Percentiles rank a stretch among this genome's conserved stretches.
Evolutionary conservation across 2,329 filamentous ascomycete species (phyloP).

Genomic region (Bipolaris oryzae): DNA sequence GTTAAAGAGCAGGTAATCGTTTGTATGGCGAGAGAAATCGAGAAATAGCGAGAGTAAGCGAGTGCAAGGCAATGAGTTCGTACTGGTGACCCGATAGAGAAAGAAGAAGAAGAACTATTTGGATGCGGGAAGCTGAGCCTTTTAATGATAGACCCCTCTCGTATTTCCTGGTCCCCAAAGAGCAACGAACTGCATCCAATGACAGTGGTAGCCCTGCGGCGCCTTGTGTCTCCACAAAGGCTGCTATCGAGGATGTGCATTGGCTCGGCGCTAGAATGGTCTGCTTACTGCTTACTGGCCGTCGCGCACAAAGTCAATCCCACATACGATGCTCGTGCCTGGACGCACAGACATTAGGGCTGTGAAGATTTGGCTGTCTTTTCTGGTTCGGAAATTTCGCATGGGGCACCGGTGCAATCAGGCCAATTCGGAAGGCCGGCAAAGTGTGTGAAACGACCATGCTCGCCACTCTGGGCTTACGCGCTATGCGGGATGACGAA

Average conservation of each 20-base stretch:
- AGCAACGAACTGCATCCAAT: constrained; percentile 21
- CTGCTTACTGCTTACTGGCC: constrained; percentile 3
- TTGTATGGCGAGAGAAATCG: background rate
- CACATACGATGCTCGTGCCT: constrained; percentile 18
- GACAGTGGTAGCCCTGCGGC: constrained; percentile 7
- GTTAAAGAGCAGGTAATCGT: constrained; percentile 8
- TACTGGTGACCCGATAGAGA: background rate
- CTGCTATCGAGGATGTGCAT: constrained; percentile 16
- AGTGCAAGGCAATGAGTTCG: background rate
- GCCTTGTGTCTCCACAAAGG: constrained; percentile 12
- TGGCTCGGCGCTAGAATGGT: constrained; percentile 22
- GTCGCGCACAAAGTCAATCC: background rate
- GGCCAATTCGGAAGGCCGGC: constrained; percentile 10
- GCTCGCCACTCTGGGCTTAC: background rate
- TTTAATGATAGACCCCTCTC: constrained; percentile 14
- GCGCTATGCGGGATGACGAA: background rate
- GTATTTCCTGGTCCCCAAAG: constrained; percentile 19
- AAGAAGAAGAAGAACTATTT: background rate
- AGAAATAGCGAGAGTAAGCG: background rate
- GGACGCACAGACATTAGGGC: constrained; percentile 16
- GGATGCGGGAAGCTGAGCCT: constrained; percentile 6
- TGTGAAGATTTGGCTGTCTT: background rate
- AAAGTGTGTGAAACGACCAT: background rate
- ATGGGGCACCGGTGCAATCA: constrained; percentile 6
- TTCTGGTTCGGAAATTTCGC: constrained; percentile 8